A percentile compares a stretch with the other conserved stretches of the same genome.
Evolutionary conservation across 768 basidiomycete genomes (phyloP).

Genomic region (Strobilomyces echinocephalus): DNA sequence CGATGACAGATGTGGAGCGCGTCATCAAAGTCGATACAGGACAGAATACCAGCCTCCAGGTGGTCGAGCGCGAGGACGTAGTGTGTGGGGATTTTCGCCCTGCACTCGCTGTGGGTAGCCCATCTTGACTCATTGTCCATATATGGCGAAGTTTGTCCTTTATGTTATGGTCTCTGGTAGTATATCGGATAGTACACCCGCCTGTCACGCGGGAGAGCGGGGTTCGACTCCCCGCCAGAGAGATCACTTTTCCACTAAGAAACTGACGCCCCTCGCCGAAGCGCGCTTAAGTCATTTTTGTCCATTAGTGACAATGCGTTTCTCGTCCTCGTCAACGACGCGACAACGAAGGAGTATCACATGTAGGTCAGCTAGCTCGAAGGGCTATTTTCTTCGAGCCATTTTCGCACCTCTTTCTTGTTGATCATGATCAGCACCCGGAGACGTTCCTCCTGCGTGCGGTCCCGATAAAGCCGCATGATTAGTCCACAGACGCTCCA

Average conservation of each 20-base stretch:
- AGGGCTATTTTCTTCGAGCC: slow-evolving; percentile 60
- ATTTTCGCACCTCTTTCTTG: slow-evolving; percentile 76
- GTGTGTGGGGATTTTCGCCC: too few species aligned
- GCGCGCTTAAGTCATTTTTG: too few species aligned
- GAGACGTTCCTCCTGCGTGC: slow-evolving; percentile 41
- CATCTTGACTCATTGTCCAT: too few species aligned
- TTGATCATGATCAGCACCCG: slow-evolving; percentile 54
- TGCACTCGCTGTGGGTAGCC: too few species aligned
- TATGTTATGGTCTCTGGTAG: slow-evolving; percentile 35
- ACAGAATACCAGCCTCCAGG: too few species aligned
- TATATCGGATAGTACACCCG: slow-evolving; percentile 51
- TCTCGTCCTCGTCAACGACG: not conserved
- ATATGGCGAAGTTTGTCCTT: rapidly evolving
- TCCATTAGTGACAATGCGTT: too few species aligned
- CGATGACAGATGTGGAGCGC: too few species aligned
- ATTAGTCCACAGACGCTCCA: slow-evolving; percentile 81
- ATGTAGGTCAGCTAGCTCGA: slow-evolving; percentile 6
- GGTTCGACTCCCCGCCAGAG: slow-evolving; percentile 47
- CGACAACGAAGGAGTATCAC: not conserved
- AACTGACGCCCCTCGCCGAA: too few species aligned
- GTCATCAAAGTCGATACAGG: too few species aligned
- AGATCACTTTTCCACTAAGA: slow-evolving; percentile 11
- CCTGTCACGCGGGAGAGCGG: slow-evolving; percentile 45
- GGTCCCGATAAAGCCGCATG: slow-evolving; percentile 70
- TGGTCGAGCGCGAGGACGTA: too few species aligned